phyloP scores from a whole-genome alignment of 2,329 filamentous ascomycete genomes.

The Cordyceps farinosa region DNA sequence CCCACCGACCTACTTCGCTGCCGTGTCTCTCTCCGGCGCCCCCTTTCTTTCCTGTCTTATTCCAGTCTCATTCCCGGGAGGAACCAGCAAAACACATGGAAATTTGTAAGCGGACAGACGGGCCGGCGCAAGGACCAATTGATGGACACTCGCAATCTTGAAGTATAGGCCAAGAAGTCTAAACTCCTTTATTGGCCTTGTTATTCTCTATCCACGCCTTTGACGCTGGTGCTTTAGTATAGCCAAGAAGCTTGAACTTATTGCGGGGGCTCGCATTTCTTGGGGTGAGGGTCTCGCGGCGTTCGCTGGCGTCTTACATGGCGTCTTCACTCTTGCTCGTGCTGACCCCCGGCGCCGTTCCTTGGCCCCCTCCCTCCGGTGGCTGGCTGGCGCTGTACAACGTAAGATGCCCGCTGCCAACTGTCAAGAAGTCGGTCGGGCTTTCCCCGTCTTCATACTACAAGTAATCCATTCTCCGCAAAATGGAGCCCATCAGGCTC shows the following conservation, averaged over 20 bases:
- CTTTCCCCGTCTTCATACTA: neutral
- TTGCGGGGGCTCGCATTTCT: neutral
- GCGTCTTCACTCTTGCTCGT: neutral
- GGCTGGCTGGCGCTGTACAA: too few relatives aligned
- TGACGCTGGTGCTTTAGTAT: too few relatives aligned
- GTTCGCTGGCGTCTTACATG: neutral
- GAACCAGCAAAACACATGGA: neutral
- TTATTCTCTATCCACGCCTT: too few relatives aligned
- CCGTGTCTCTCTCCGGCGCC: neutral
- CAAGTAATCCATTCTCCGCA: neutral
- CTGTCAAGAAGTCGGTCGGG: neutral
- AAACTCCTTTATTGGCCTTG: too few relatives aligned
- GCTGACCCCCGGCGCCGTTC: neutral
- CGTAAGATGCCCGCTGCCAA: too few relatives aligned
- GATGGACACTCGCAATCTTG: neutral
- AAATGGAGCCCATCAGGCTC: too few relatives aligned
- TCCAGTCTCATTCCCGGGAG: slow-evolving; percentile 6
- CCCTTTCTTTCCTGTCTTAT: neutral
- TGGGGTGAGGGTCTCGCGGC: neutral
- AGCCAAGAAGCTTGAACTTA: neutral
- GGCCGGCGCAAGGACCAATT: neutral
- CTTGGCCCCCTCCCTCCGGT: neutral
- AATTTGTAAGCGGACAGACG: neutral
- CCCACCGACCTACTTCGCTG: neutral
- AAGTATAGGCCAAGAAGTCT: too few relatives aligned